phyloP scores from a whole-genome alignment of 2,329 filamentous ascomycete genomes.

The Ophiostoma tasmaniense region DNA sequence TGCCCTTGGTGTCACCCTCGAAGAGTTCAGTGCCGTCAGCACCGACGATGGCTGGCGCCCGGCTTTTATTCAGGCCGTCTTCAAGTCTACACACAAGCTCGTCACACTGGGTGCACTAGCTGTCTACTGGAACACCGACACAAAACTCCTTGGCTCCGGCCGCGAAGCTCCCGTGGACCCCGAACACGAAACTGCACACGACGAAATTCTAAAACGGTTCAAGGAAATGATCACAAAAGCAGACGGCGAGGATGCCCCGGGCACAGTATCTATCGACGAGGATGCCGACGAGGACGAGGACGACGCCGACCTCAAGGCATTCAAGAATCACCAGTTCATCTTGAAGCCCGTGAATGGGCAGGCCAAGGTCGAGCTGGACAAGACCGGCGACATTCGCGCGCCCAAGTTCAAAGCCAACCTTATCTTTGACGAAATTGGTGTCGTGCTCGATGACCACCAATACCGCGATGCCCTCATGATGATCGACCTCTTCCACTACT shows the following conservation, averaged over 20 bases:
- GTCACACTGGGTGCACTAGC: conserved; percentile 83
- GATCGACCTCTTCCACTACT: conserved; percentile 97
- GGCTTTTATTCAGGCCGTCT: conserved; percentile 86
- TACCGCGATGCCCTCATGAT: conserved; percentile 98
- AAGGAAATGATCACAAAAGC: conserved; percentile 69
- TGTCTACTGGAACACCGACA: conserved; percentile 97
- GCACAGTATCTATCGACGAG: conserved; percentile 33
- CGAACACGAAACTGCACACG: conserved; percentile 51
- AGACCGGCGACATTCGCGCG: conserved; percentile 68
- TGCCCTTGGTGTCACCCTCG: conserved; percentile 80
- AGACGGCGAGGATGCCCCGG: conserved; percentile 23
- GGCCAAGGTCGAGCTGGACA: conserved; percentile 88
- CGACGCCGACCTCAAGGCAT: conserved; percentile 26
- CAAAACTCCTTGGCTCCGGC: conserved; percentile 71
- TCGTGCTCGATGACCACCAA: conserved; percentile 95
- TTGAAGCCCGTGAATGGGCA: conserved; percentile 91
- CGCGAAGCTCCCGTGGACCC: conserved; percentile 57
- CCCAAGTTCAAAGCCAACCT: conserved; percentile 87
- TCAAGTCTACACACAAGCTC: conserved; percentile 80
- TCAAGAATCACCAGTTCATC: conserved; percentile 73
- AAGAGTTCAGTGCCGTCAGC: conserved; percentile 94
- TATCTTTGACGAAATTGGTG: conserved; percentile 92
- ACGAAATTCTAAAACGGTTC: conserved; percentile 69
- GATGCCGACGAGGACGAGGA: conserved; percentile 37
- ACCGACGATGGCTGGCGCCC: conserved; percentile 93